A percentile compares a stretch with the other conserved stretches of the same genome.
Conservation (phyloP, 2,329 filamentous ascomycete species). For the Penicillium polonicum region DNA sequence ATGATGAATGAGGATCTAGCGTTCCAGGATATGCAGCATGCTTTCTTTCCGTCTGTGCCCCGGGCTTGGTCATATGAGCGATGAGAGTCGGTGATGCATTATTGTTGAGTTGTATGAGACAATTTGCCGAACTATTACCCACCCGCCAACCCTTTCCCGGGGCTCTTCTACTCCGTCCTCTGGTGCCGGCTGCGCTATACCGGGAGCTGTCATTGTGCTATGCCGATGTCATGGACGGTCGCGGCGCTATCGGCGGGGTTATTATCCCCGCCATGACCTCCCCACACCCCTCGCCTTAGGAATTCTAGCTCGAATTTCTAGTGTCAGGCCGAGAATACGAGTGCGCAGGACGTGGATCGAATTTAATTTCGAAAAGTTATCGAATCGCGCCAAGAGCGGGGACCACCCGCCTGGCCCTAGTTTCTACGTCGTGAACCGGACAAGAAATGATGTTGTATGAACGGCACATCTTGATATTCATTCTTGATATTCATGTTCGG, state of each 20-base stretch:
- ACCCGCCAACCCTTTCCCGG: too few species aligned
- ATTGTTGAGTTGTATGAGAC: neutral
- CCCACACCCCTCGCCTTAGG: too few species aligned
- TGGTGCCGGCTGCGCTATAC: neutral
- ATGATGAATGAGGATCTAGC: neutral
- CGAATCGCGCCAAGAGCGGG: neutral
- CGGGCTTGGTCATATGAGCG: conserved; percentile 4
- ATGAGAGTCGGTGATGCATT: neutral
- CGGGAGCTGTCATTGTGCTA: neutral
- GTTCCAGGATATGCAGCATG: conserved; percentile 10
- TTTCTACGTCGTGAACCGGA: neutral
- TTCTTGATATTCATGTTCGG: neutral
- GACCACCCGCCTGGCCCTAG: neutral
- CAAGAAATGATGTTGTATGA: too few species aligned
- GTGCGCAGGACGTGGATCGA: neutral
- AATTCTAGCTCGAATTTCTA: neutral
- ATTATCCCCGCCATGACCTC: neutral
- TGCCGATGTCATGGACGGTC: too few species aligned
- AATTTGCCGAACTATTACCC: neutral
- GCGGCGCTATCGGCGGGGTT: neutral
- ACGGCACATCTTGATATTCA: neutral
- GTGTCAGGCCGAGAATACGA: too few species aligned
- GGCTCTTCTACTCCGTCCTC: neutral
- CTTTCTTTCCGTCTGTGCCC: conserved; percentile 10
- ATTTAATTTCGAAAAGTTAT: neutral